phyloP scores from a whole-genome alignment of 106 monocot genomes.

The Apostasia shenzhenica region DNA sequence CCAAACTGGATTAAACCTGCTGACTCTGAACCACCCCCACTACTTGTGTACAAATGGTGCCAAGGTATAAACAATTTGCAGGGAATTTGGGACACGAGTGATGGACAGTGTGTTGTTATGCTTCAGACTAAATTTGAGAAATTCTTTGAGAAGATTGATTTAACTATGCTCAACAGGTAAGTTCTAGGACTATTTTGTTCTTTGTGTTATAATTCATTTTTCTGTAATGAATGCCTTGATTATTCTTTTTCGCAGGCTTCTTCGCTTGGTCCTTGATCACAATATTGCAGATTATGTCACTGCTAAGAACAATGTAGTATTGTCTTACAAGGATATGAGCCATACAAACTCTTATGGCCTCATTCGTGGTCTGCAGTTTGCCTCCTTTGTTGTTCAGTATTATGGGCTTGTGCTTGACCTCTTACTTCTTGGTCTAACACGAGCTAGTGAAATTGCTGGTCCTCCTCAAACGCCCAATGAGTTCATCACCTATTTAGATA shows the following conservation, averaged over 20 bases:
- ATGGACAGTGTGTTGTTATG: constrained; percentile 99
- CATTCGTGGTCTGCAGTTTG: constrained; percentile 98
- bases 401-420: constrained; percentile 98
- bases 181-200: background rate
- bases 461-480: constrained; percentile 99
- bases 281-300: constrained; percentile 99
- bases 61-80: constrained; percentile 98
- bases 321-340: constrained; percentile 99
- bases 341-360: constrained; percentile 99
- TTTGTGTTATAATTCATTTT: background rate
- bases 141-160: constrained; percentile 98
- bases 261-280: constrained; percentile 93
- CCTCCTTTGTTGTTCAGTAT: constrained; percentile 99
- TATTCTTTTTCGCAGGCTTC: constrained; percentile 52
- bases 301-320: constrained; percentile 96
- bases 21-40: constrained; percentile 98
- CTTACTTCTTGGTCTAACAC: constrained; percentile 93
- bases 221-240: background rate
- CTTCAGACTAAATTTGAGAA: constrained; percentile 99
- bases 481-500: constrained; percentile 88
- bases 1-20: constrained; percentile 99
- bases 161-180: constrained; percentile 96
- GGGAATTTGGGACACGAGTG: constrained; percentile 93
- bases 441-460: constrained; percentile 98
- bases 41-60: constrained; percentile 99